Percentiles rank a stretch among this genome's conserved stretches.
Evolutionary conservation across 495 filamentous ascomycete species (phyloP).

Genomic region (Copromyces sp.): DNA sequence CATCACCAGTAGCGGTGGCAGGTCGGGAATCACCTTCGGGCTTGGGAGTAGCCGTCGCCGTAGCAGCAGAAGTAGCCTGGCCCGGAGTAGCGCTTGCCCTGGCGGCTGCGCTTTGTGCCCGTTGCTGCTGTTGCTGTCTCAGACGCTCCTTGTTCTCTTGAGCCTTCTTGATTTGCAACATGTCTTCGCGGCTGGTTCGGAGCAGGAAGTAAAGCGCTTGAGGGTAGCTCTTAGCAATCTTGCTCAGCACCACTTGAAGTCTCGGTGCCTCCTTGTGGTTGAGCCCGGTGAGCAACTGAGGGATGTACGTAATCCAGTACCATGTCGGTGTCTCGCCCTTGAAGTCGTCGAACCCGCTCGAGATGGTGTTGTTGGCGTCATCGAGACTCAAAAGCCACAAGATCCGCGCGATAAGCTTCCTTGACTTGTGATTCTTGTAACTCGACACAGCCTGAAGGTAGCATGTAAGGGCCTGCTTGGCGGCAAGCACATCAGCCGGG

Average conservation of each 20-base stretch:
- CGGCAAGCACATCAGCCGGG: conserved; percentile 63
- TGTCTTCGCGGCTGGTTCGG: conserved; percentile 88
- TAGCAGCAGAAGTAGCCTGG: not conserved
- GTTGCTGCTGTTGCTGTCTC: conserved; percentile 7
- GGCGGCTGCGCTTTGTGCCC: conserved; percentile 26
- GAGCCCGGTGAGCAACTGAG: conserved; percentile 82
- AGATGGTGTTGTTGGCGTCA: conserved; percentile 69
- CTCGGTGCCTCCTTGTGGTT: conserved; percentile 84
- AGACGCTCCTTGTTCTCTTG: conserved; percentile 60
- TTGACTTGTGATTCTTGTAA: conserved; percentile 93
- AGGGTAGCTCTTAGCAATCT: conserved; percentile 90
- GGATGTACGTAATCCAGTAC: conserved; percentile 99
- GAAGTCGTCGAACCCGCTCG: conserved; percentile 77
- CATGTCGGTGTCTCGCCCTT: conserved; percentile 93
- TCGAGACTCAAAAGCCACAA: conserved; percentile 95
- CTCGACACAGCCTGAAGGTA: conserved; percentile 93
- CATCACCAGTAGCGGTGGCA: conserved; percentile 38
- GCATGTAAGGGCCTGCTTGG: conserved; percentile 85
- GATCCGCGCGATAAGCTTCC: conserved; percentile 88
- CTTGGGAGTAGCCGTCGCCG: conserved; percentile 15
- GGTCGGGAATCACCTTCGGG: conserved; percentile 31
- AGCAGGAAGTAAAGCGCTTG: conserved; percentile 93
- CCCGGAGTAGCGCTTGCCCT: not conserved
- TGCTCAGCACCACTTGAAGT: conserved; percentile 69
- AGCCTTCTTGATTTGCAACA: conserved; percentile 79